A percentile compares a stretch with the other conserved stretches of the same genome.
Evolutionary conservation across 1,284 basidiomycete genomes (phyloP).

Genomic region (Neolentinus lepideus): DNA sequence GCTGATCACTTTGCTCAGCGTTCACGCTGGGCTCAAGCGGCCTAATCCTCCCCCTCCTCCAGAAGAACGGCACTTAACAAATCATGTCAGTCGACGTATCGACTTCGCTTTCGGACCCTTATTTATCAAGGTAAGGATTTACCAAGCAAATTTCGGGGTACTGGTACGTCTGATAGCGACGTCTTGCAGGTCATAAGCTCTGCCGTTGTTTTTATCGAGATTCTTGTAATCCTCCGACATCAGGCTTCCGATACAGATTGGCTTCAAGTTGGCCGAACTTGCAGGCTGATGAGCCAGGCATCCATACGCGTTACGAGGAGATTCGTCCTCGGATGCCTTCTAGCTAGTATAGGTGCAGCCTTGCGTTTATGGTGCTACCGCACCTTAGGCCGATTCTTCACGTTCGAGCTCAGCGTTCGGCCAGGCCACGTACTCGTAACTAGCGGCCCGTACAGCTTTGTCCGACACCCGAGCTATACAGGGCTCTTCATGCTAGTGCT

Average conservation of each 20-base stretch:
- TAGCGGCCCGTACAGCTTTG: background rate
- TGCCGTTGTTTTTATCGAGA: background rate
- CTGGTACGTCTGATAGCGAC: background rate
- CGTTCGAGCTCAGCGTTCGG: background rate
- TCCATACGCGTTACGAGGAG: background rate
- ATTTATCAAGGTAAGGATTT: background rate
- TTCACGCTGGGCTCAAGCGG: background rate
- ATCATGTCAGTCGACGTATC: background rate
- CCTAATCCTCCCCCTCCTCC: background rate
- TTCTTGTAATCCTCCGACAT: background rate
- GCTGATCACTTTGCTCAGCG: background rate
- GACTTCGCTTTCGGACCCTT: background rate
- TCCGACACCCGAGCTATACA: constrained; percentile 3
- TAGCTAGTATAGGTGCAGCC: background rate
- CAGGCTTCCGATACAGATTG: too few relatives aligned
- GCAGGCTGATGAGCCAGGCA: background rate
- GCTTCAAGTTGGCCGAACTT: too few relatives aligned
- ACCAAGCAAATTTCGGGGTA: too few relatives aligned
- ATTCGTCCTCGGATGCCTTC: background rate
- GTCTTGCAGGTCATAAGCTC: background rate
- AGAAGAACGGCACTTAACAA: background rate
- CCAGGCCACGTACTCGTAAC: background rate
- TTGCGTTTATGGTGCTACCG: constrained; percentile 1
- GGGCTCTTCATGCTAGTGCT: background rate
- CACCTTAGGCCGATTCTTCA: background rate